Conservation (phyloP, 768 basidiomycete genomes). For the Naganishia antarctica region DNA sequence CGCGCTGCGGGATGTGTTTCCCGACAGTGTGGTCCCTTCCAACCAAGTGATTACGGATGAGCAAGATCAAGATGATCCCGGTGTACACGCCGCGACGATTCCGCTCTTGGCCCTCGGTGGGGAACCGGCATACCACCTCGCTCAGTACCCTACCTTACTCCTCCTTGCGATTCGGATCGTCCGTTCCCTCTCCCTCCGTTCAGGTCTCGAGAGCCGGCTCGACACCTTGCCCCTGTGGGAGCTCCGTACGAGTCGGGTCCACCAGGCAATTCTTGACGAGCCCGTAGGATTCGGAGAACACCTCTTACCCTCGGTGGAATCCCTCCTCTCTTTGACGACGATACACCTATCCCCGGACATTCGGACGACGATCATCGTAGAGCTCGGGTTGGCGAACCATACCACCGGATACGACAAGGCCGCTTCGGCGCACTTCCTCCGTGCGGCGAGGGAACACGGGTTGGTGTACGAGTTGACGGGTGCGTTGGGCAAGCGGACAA, state of each 20-base stretch:
- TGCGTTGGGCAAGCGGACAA: slow-evolving; percentile 85
- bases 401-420: slow-evolving; percentile 61
- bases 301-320: slow-evolving; percentile 39
- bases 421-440: slow-evolving; percentile 71
- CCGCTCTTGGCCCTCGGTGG: slow-evolving; percentile 75
- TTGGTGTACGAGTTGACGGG: slow-evolving; percentile 88
- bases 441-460: slow-evolving; percentile 69
- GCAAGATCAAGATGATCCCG: slow-evolving; percentile 52
- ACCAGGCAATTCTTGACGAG: slow-evolving; percentile 74
- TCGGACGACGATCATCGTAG: slow-evolving; percentile 62
- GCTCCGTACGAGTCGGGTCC: slow-evolving; percentile 67
- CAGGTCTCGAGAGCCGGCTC: slow-evolving; percentile 42
- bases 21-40: not conserved
- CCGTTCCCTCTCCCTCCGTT: slow-evolving; percentile 49
- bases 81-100: slow-evolving; percentile 66
- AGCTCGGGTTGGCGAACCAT: slow-evolving; percentile 76
- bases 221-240: slow-evolving; percentile 70
- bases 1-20: slow-evolving; percentile 47
- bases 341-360: slow-evolving; percentile 48
- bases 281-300: slow-evolving; percentile 59
- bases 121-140: slow-evolving; percentile 93
- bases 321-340: slow-evolving; percentile 50
- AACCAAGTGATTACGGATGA: not conserved
- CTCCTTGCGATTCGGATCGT: slow-evolving; percentile 70
- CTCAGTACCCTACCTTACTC: slow-evolving; percentile 64